Conservation (phyloP, 1,139 yeast species). For the Blastobotrys illinoisensis region DNA sequence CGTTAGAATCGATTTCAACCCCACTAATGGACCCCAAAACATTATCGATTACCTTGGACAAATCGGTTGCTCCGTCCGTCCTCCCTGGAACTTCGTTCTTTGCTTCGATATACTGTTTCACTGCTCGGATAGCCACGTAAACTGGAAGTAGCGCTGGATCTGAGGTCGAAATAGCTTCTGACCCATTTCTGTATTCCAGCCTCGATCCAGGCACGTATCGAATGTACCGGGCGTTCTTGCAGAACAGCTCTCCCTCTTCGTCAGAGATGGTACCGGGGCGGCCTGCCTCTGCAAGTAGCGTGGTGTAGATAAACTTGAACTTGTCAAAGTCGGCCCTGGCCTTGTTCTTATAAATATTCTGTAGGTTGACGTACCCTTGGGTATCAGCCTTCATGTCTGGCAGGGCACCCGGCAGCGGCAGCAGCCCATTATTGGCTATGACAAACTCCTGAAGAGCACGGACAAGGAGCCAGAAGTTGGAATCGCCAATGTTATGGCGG, state of each 20-base stretch:
- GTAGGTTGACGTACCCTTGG: conserved; percentile 51
- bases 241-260: conserved; percentile 46
- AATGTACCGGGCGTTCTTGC: conserved; percentile 50
- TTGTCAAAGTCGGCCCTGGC: conserved; percentile 46
- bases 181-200: conserved; percentile 12
- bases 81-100: conserved; percentile 15
- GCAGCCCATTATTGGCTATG: conserved; percentile 29
- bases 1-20: conserved; percentile 1
- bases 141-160: conserved; percentile 19
- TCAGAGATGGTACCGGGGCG: conserved; percentile 29
- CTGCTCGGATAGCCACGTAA: conserved; percentile 26
- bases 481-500: not conserved
- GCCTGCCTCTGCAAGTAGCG: conserved; percentile 28
- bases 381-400: conserved; percentile 93
- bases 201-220: conserved; percentile 31
- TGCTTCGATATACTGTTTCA: conserved; percentile 21
- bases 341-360: conserved; percentile 52
- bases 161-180: not conserved
- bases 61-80: conserved; percentile 7
- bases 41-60: not conserved
- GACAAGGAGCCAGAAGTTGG: conserved; percentile 55
- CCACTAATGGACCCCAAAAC: not conserved
- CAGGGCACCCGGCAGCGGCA: conserved; percentile 69
- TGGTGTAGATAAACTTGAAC: conserved; percentile 37
- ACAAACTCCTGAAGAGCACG: conserved; percentile 53